A percentile compares a stretch with the other conserved stretches of the same genome.
Conservation (phyloP, 148 eudicot species). For the Polygonum maritimum region DNA sequence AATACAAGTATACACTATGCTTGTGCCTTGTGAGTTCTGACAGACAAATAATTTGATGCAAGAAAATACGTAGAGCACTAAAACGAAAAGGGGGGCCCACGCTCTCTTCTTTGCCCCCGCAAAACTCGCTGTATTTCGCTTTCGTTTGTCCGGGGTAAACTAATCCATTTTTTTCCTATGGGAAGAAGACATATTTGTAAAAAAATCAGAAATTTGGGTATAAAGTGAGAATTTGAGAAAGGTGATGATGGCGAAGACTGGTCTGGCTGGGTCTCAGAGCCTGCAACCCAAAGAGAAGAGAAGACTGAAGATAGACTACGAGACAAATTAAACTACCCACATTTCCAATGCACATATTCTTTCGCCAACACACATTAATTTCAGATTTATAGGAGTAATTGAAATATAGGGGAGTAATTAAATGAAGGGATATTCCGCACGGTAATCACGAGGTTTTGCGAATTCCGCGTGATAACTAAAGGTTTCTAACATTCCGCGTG, state of each 20-base stretch:
- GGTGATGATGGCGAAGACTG: not conserved
- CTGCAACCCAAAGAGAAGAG: not conserved
- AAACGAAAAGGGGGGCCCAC: not conserved
- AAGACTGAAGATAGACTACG: not conserved
- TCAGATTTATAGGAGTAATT: not conserved
- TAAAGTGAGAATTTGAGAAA: not conserved
- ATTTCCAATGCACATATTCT: constrained; percentile 3
- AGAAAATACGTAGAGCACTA: not conserved
- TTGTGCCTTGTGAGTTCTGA: no score
- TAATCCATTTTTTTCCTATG: not conserved
- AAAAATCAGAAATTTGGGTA: not conserved
- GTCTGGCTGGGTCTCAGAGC: not conserved
- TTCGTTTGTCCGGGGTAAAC: not conserved
- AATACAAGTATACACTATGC: no score
- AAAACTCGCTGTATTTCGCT: not conserved
- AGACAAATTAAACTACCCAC: not conserved
- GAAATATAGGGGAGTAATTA: no score
- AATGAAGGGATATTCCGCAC: no score
- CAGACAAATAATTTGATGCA: no score
- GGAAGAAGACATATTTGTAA: no score
- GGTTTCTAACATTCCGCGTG: no score
- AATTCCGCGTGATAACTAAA: no score
- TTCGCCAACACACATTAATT: not conserved
- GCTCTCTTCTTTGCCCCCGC: not conserved
- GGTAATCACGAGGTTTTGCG: no score